These are phyloP conservation scores for Aurantiochytrium sp. DNA, from an alignment of 108 stramenopile genomes.

Conservation along the genomic window DNA sequence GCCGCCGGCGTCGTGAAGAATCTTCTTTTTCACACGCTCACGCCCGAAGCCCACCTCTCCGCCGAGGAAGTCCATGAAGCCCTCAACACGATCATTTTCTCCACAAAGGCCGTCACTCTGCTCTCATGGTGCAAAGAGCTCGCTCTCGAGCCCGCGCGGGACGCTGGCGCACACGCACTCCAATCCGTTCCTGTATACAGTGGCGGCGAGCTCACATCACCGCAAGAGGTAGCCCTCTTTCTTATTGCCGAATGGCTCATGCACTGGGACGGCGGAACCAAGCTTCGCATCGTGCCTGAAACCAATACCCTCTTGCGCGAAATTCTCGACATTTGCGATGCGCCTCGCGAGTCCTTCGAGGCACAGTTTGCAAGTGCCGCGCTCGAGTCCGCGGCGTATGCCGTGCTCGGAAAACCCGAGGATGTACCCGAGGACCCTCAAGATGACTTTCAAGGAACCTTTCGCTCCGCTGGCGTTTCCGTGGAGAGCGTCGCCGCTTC, in stretches of 20 bases:
- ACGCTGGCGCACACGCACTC: not conserved
- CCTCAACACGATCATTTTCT: not conserved
- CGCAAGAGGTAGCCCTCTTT: not conserved
- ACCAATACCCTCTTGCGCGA: not conserved
- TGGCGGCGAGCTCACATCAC: not conserved
- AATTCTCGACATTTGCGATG: not conserved
- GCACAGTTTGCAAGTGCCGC: no score
- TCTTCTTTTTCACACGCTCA: not conserved
- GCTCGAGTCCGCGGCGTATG: no score
- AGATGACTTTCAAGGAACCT: not conserved
- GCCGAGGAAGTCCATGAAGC: not conserved
- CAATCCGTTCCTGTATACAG: not conserved
- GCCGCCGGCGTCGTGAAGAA: not conserved
- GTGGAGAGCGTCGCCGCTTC: not conserved
- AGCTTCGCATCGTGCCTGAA: not conserved
- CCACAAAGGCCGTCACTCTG: not conserved
- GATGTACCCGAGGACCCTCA: not conserved
- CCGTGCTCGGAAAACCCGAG: no score
- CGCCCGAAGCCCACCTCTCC: not conserved
- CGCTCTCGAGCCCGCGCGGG: not conserved
- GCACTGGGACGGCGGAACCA: not conserved
- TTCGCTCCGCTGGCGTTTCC: no score
- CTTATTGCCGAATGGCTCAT: not conserved
- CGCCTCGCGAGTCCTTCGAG: no score
- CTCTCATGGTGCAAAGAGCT: not conserved